Conservation (phyloP, 371 early-diverging fungal species). For the Rhizopus arrhizus region DNA sequence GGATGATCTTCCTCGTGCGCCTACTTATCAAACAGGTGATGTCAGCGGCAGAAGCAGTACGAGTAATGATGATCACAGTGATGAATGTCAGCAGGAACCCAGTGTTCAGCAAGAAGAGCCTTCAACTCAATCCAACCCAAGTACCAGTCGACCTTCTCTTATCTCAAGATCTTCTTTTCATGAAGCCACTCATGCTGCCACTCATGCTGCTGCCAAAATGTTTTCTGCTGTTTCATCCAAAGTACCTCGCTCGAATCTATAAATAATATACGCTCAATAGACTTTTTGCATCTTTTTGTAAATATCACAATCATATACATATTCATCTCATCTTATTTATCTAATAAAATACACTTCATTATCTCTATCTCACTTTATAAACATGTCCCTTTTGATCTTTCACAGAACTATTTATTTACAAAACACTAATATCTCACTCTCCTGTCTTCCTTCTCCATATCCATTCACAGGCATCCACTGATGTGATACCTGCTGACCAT, state of each 20-base stretch:
- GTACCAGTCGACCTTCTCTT: background rate
- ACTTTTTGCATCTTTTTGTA: background rate
- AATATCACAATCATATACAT: background rate
- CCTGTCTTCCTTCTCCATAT: constrained; percentile 28
- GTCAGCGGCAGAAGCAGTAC: background rate
- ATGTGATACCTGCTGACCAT: constrained; percentile 25
- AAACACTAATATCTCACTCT: constrained; percentile 31
- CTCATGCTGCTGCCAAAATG: constrained; percentile 10
- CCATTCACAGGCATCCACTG: constrained; percentile 33
- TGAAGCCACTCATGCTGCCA: background rate
- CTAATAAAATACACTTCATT: background rate
- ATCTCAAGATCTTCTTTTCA: constrained; percentile 5
- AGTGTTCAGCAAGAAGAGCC: too few species aligned
- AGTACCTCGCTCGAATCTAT: constrained; percentile 1
- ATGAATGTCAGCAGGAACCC: background rate
- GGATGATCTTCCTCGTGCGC: constrained; percentile 42
- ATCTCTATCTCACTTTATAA: background rate
- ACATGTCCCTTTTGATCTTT: background rate
- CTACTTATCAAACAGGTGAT: constrained; percentile 32
- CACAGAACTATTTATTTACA: constrained; percentile 1
- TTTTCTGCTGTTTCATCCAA: constrained; percentile 15
- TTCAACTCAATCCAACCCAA: background rate
- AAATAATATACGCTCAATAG: background rate
- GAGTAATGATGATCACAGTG: background rate
- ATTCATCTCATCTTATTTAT: background rate